phyloP scores from a whole-genome alignment of 352 stramenopile species.

The Pythium pectinolyticum region DNA sequence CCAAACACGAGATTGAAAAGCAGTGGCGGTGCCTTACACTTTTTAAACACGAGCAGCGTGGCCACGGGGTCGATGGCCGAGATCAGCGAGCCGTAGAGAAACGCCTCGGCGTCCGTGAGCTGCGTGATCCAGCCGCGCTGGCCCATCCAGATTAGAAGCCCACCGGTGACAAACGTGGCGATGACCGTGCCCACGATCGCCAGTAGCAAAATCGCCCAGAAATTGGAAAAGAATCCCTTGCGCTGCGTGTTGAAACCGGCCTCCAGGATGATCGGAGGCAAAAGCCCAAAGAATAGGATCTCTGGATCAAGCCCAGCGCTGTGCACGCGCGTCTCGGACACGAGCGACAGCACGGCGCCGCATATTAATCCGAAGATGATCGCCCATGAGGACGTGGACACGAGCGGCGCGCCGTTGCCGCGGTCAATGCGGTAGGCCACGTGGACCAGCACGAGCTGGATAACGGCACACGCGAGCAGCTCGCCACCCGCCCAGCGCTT shows the following conservation, averaged over 20 bases:
- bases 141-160: slow-evolving; percentile 44
- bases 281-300: slow-evolving; percentile 56
- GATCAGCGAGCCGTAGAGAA: slow-evolving; percentile 91
- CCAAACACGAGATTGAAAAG: slow-evolving; percentile 95
- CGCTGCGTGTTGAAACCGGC: slow-evolving; percentile 64
- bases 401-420: slow-evolving; percentile 7
- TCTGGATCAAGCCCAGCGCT: slow-evolving; percentile 16
- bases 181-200: slow-evolving; percentile 55
- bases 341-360: slow-evolving; percentile 10
- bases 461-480: slow-evolving; percentile 23
- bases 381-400: slow-evolving; percentile 25
- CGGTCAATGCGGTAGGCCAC: slow-evolving; percentile 29
- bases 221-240: slow-evolving; percentile 59
- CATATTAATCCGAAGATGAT: slow-evolving; percentile 19
- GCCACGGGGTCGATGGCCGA: slow-evolving; percentile 91
- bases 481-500: slow-evolving; percentile 24
- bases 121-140: slow-evolving; percentile 49
- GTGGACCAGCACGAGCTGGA: slow-evolving; percentile 27
- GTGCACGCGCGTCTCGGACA: slow-evolving; percentile 17
- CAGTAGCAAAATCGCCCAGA: slow-evolving; percentile 40
- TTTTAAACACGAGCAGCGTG: slow-evolving; percentile 91
- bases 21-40: slow-evolving; percentile 60
- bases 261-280: slow-evolving; percentile 69
- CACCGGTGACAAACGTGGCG: slow-evolving; percentile 47
- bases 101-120: slow-evolving; percentile 77